Evolutionary conservation across 202 grass and related monocot genomes (phyloP).

Genomic region (Hordeum pubiflorum): DNA sequence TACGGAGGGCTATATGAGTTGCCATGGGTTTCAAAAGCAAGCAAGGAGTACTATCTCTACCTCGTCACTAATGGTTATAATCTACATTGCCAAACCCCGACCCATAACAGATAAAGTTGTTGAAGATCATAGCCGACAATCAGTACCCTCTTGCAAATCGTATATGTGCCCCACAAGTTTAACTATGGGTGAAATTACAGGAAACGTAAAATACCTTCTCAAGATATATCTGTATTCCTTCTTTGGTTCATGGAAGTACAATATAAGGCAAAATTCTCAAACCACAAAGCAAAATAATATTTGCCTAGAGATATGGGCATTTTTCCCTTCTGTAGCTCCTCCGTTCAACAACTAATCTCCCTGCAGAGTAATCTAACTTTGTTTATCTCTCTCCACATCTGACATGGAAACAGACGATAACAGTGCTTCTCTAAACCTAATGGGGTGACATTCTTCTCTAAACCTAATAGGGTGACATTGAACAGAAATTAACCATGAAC

Average conservation of each 20-base stretch:
- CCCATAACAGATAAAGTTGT: background rate
- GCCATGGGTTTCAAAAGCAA: background rate
- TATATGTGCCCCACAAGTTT: slow-evolving; percentile 1
- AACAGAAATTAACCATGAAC: slow-evolving; percentile 3
- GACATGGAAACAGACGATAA: background rate
- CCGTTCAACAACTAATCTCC: background rate
- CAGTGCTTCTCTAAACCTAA: slow-evolving; percentile 15
- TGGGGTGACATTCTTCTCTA: background rate
- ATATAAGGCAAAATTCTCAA: background rate
- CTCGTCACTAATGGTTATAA: background rate
- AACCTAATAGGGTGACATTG: background rate
- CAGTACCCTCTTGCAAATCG: background rate
- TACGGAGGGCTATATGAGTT: background rate
- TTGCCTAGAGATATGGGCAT: slow-evolving; percentile 1
- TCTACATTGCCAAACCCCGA: background rate
- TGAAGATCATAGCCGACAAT: background rate
- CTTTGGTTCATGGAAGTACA: slow-evolving; percentile 1
- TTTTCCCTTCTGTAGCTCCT: slow-evolving; percentile 7
- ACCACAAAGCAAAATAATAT: background rate
- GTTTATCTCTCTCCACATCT: background rate
- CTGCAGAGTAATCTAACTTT: background rate
- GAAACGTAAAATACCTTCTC: background rate
- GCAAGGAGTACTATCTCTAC: background rate
- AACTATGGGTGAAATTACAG: background rate
- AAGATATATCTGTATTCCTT: slow-evolving; percentile 6